These are phyloP conservation scores for Lepidium campestre DNA, from an alignment of 441 rosid species.

Conservation along the genomic window DNA sequence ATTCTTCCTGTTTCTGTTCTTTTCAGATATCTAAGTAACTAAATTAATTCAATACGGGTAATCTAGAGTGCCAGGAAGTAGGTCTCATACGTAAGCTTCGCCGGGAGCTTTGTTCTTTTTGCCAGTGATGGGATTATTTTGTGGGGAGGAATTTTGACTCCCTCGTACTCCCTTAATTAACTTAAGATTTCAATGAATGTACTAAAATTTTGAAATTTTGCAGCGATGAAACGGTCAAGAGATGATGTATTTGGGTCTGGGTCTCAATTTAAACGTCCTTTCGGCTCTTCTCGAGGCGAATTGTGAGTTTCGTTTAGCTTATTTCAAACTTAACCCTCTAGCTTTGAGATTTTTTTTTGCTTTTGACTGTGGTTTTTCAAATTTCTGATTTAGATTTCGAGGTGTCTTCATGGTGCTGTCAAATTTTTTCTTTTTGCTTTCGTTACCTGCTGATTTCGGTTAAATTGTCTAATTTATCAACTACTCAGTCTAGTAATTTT, in stretches of 20 bases:
- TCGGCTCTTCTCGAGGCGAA: conserved; percentile 55
- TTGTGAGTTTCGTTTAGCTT: conserved; percentile 45
- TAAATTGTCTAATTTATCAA: background rate
- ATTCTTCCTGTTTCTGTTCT: conserved; percentile 1
- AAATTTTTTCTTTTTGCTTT: background rate
- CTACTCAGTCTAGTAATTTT: background rate
- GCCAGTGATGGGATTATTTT: background rate
- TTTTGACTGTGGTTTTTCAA: background rate
- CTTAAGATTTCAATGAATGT: background rate
- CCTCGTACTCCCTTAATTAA: background rate
- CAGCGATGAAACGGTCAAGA: conserved; percentile 78
- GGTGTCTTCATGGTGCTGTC: background rate
- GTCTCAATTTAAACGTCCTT: conserved; percentile 69
- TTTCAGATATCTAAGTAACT: conserved; percentile 22
- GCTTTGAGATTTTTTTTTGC: background rate
- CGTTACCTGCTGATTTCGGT: background rate
- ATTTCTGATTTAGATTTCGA: background rate
- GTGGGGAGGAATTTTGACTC: background rate
- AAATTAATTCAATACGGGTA: background rate
- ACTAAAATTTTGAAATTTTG: background rate
- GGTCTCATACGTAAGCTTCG: background rate
- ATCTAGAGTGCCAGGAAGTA: background rate
- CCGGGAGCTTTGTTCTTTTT: background rate
- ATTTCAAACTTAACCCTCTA: background rate
- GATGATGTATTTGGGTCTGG: conserved; percentile 58